Evolutionary conservation across 345 rosid species (phyloP).

Genomic region (Turnera subulata): DNA sequence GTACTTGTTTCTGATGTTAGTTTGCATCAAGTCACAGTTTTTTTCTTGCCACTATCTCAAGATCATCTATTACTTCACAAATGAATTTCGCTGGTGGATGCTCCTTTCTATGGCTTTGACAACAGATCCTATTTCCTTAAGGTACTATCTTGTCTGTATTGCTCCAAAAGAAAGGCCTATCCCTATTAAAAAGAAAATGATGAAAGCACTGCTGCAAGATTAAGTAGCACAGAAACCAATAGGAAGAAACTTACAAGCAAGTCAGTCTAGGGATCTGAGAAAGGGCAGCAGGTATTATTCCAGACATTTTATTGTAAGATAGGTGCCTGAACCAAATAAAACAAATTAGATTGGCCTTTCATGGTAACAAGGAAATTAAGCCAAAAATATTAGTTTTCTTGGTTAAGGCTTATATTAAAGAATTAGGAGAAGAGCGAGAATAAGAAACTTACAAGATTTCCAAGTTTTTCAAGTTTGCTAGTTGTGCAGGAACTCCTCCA

Average conservation of each 20-base stretch:
- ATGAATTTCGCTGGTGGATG: too few relatives aligned
- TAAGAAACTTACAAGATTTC: conserved; percentile 73
- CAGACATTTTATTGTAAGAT: conserved; percentile 80
- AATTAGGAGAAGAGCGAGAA: not conserved
- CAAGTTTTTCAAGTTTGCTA: conserved; percentile 77
- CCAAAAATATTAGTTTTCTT: not conserved
- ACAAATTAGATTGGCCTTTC: conserved; percentile 5
- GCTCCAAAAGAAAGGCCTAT: too few relatives aligned
- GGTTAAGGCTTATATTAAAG: not conserved
- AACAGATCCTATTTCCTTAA: too few relatives aligned
- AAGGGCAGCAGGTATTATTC: conserved; percentile 64
- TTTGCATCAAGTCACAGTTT: too few relatives aligned
- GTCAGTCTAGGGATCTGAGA: conserved; percentile 76
- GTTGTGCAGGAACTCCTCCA: conserved; percentile 93
- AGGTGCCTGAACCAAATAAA: conserved; percentile 53
- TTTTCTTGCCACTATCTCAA: too few relatives aligned
- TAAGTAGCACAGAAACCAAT: not conserved
- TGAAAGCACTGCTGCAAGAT: not conserved
- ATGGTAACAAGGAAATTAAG: not conserved
- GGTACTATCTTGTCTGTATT: too few relatives aligned
- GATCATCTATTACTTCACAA: too few relatives aligned
- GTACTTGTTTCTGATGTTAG: too few relatives aligned
- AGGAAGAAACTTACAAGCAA: conserved; percentile 56
- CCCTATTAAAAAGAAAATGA: too few relatives aligned
- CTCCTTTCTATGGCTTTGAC: too few relatives aligned